phyloP scores from a whole-genome alignment of 805 yeast genomes.

The Saturnispora hagleri region DNA sequence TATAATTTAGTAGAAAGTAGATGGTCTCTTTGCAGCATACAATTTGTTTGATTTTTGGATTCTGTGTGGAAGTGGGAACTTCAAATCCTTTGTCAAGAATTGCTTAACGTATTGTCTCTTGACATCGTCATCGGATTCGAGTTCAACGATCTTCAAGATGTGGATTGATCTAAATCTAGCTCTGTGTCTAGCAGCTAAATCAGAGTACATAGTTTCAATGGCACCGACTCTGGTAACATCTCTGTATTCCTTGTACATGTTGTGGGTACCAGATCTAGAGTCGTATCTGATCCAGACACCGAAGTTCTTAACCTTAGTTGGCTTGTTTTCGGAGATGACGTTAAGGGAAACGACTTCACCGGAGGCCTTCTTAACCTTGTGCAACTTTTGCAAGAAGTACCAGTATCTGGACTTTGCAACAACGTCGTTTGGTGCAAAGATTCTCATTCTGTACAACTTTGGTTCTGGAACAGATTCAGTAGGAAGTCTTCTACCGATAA shows the following conservation, averaged over 20 bases:
- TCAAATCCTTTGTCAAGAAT: constrained; percentile 88
- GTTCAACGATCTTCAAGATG: constrained; percentile 98
- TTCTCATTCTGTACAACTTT: constrained; percentile 99
- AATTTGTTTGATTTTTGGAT: constrained; percentile 81
- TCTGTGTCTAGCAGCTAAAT: constrained; percentile 99
- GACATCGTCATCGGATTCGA: constrained; percentile 94
- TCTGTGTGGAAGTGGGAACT: constrained; percentile 99
- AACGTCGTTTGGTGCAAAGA: constrained; percentile 97
- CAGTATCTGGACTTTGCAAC: constrained; percentile 99
- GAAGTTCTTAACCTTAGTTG: constrained; percentile 99
- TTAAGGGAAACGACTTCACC: constrained; percentile 97
- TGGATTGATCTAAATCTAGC: constrained; percentile 99
- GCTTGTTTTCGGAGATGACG: constrained; percentile 87
- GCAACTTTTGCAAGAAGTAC: constrained; percentile 98
- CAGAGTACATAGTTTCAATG: constrained; percentile 97
- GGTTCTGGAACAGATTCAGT: constrained; percentile 99
- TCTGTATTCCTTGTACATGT: constrained; percentile 99
- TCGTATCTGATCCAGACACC: constrained; percentile 99
- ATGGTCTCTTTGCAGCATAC: constrained; percentile 88
- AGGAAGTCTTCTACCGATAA: constrained; percentile 99
- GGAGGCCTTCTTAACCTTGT: constrained; percentile 99
- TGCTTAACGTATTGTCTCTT: constrained; percentile 99
- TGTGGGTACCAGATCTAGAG: constrained; percentile 99
- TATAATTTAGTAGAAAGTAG: constrained; percentile 80
- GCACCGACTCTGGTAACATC: constrained; percentile 99